These are phyloP conservation scores for Clonostachys sp. DNA, from an alignment of 2,329 filamentous ascomycete species.

Conservation along the genomic window DNA sequence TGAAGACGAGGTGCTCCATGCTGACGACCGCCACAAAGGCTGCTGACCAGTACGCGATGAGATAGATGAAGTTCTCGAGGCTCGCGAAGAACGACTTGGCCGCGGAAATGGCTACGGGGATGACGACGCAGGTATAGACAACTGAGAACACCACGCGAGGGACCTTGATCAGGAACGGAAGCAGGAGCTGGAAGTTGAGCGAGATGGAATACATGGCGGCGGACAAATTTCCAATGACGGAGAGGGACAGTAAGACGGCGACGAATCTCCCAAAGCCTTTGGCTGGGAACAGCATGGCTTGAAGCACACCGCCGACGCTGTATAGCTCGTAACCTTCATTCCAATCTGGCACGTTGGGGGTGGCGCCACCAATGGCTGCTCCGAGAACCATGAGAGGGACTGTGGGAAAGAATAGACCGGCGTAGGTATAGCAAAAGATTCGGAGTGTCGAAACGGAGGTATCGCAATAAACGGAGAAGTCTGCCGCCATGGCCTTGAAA, in stretches of 20 bases:
- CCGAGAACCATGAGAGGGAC: slow-evolving; percentile 58
- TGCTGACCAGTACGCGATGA: slow-evolving; percentile 56
- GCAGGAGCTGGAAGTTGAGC: slow-evolving; percentile 59
- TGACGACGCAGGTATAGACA: slow-evolving; percentile 52
- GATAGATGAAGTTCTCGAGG: slow-evolving; percentile 50
- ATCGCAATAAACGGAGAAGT: slow-evolving; percentile 1
- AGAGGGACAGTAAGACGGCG: slow-evolving; percentile 52
- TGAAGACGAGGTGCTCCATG: slow-evolving; percentile 43
- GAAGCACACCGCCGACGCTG: slow-evolving; percentile 53
- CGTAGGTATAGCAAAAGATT: slow-evolving; percentile 52
- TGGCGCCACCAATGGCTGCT: slow-evolving; percentile 57
- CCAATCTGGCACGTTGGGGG: slow-evolving; percentile 49
- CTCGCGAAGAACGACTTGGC: slow-evolving; percentile 48
- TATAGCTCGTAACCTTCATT: slow-evolving; percentile 45
- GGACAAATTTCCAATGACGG: slow-evolving; percentile 53
- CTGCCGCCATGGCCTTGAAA: not conserved
- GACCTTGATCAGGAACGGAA: slow-evolving; percentile 49
- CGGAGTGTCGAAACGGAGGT: slow-evolving; percentile 17
- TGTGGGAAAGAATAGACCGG: slow-evolving; percentile 49
- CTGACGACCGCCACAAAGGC: slow-evolving; percentile 46
- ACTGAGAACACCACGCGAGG: slow-evolving; percentile 55
- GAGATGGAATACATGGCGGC: slow-evolving; percentile 59
- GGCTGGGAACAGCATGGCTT: slow-evolving; percentile 51
- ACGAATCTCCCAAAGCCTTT: slow-evolving; percentile 60
- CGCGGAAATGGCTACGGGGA: slow-evolving; percentile 52